Evolutionary conservation across 2,329 filamentous ascomycete genomes (phyloP), one percentile per base, ranked within the genome.

Genomic region (Beauveria scarabaeidicola): DNA sequence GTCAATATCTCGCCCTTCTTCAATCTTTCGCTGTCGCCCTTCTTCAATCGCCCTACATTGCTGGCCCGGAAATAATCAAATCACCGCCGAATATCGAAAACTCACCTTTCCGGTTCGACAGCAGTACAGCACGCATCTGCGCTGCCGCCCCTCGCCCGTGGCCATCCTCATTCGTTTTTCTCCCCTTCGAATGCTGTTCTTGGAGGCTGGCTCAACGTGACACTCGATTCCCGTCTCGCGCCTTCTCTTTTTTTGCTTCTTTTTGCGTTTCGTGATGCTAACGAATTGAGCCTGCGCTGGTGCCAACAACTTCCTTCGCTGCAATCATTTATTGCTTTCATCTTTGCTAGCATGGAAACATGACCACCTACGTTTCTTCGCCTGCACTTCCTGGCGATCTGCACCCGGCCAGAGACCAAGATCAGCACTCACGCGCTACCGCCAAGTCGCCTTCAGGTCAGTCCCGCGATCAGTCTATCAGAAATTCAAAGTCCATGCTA

Each of bases 301-400:
- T 25, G 40, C 36, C 27, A 44, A 15, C 23, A 27, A 43, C 8
- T 21, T 27, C 23, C 21, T 29, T 17, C 19, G 6, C 27, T 9
- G 36, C 13, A 40, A 57, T 50, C 10, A 21, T 17, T 40, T 6
- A 38, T 52, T 52, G n/a, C 55, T 55, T 36, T 38, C 9, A 38
- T 43, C 27, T 9, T 52, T 46, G 44, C 21, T 56, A 60, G 52
- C 11, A 60, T 60, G 59, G 52, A 36, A 60, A 43, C 46, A 60
- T 60, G 59, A 52, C 59, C n/a, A 52, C 46, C 44, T 40, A 56
- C 59, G 21, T 60, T 25, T 52, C 59, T 40, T 47, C 59, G 44
- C 59, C 52, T 29, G 27, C 52, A 10, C 36, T 47, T 21, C 38
- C 47, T 23, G 46, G 47, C 46, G 59, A 60, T 60, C 52, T 44